Conservation (phyloP, 164 flowering plant genomes). For the Aristolochia californica region DNA sequence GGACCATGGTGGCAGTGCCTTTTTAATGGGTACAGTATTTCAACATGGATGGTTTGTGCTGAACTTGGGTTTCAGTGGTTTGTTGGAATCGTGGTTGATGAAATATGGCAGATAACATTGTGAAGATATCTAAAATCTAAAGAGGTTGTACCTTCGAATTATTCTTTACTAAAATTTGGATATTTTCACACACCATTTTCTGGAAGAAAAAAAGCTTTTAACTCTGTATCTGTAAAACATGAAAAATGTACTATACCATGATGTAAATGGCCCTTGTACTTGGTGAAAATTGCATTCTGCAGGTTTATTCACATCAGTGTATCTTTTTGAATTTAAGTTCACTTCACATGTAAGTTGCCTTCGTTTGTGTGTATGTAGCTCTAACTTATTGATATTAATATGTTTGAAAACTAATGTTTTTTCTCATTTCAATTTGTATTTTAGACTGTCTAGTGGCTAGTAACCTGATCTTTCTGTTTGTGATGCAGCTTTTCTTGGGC, state of each 20-base stretch:
- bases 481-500: slow-evolving; percentile 86
- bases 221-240: too few species aligned
- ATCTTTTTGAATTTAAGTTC: slow-evolving; percentile 71
- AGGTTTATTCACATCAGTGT: slow-evolving; percentile 84
- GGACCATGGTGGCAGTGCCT: slow-evolving; percentile 97
- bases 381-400: neutral
- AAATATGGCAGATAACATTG: slow-evolving; percentile 90
- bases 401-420: too few species aligned
- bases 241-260: neutral
- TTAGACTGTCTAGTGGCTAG: neutral
- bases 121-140: too few species aligned
- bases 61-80: slow-evolving; percentile 84
- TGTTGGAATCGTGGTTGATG: slow-evolving; percentile 95
- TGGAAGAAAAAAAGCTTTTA: too few species aligned
- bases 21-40: slow-evolving; percentile 61
- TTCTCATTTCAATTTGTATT: too few species aligned
- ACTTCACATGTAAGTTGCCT: slow-evolving; percentile 57
- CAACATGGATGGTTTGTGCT: slow-evolving; percentile 93
- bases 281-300: slow-evolving; percentile 3
- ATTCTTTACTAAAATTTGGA: too few species aligned
- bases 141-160: too few species aligned
- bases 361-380: neutral
- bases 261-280: neutral
- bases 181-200: too few species aligned
- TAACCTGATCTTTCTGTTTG: neutral